Conservation (phyloP, 2,329 filamentous ascomycete genomes). For the Nemania sp. region DNA sequence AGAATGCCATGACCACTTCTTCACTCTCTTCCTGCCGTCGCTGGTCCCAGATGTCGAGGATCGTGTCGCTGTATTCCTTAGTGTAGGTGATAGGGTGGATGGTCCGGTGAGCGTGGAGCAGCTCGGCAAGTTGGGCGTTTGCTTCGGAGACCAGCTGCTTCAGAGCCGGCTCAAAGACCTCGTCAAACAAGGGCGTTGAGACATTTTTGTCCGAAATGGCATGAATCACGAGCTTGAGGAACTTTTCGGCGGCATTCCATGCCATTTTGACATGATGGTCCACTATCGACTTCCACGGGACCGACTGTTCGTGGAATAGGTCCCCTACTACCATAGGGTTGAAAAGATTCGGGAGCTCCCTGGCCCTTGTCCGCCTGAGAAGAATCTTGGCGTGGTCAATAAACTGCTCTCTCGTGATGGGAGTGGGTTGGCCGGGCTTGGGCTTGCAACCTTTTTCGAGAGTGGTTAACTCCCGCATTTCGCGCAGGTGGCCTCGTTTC, state of each 20-base stretch:
- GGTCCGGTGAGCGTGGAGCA: constrained; percentile 51
- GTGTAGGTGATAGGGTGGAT: constrained; percentile 60
- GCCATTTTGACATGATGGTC: constrained; percentile 51
- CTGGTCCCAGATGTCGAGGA: constrained; percentile 7
- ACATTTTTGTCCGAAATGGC: constrained; percentile 46
- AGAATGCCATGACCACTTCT: constrained; percentile 33
- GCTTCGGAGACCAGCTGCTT: constrained; percentile 36
- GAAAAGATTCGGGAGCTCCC: constrained; percentile 65
- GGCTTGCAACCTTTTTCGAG: too few species aligned
- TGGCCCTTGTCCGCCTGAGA: constrained; percentile 50
- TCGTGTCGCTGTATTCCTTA: constrained; percentile 45
- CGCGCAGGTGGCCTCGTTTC: constrained; percentile 42
- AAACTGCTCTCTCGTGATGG: constrained; percentile 43
- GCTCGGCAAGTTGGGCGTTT: constrained; percentile 46
- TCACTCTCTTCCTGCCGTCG: background rate
- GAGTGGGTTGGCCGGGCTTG: background rate
- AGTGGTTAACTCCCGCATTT: background rate
- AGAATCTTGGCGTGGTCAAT: constrained; percentile 46
- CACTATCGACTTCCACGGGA: constrained; percentile 57
- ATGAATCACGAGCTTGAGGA: constrained; percentile 51
- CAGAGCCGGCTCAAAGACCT: constrained; percentile 48
- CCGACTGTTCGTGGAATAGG: constrained; percentile 63
- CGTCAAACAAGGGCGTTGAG: constrained; percentile 41
- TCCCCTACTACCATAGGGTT: constrained; percentile 63
- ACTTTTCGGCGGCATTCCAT: constrained; percentile 51